A percentile compares a stretch with the other conserved stretches of the same genome.
Conservation (phyloP, 176 grass and related monocot genomes). For the Oryza brachyantha region DNA sequence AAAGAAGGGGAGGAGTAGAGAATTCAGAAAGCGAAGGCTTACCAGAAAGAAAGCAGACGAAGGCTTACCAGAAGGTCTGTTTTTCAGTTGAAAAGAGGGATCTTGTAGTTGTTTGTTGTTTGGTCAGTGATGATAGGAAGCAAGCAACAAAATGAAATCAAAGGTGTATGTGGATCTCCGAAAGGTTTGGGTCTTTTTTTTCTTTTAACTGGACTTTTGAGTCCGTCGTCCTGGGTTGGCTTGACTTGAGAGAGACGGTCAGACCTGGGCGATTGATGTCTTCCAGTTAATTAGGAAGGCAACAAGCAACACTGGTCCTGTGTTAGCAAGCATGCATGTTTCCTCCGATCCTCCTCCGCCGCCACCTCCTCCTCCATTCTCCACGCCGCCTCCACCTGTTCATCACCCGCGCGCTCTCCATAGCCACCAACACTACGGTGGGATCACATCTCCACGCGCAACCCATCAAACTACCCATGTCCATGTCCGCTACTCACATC, state of each 20-base stretch:
- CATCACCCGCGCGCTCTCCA: constrained; percentile 25
- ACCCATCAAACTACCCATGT: constrained; percentile 47
- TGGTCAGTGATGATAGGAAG: no score
- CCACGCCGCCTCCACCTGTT: constrained; percentile 52
- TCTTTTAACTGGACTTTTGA: no score
- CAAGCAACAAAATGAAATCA: no score
- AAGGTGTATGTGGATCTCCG: background rate
- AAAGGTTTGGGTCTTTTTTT: no score
- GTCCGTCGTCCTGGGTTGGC: background rate
- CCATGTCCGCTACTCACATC: constrained; percentile 30
- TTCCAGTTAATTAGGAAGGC: no score
- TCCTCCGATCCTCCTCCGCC: no score
- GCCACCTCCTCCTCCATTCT: constrained; percentile 27
- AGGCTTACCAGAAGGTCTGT: no score
- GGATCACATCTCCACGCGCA: constrained; percentile 31
- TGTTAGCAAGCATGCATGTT: no score
- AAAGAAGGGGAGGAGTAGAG: background rate
- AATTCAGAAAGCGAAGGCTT: background rate
- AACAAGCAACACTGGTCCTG: no score
- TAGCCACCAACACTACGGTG: background rate
- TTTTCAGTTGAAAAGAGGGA: no score
- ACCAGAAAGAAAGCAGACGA: background rate
- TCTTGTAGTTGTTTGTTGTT: no score
- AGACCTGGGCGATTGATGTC: background rate
- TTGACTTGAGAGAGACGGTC: background rate